Evolutionary conservation across 495 filamentous ascomycete genomes (phyloP).

Genomic region (Podospora australis): DNA sequence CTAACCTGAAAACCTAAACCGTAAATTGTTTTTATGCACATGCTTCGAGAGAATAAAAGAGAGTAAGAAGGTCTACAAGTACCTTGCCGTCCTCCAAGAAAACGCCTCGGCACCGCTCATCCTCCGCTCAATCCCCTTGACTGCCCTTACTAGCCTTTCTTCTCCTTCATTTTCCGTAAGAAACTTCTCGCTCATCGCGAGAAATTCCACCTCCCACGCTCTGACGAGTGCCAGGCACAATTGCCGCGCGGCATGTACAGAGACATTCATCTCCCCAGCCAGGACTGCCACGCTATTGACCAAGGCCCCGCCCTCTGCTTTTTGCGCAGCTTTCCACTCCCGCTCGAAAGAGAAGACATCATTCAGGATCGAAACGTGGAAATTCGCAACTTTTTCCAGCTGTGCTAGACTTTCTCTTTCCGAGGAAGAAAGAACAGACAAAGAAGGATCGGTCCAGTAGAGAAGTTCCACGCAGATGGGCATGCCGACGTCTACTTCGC

Average conservation of each 20-base stretch:
- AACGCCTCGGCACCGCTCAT: constrained; percentile 15
- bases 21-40: too few relatives aligned
- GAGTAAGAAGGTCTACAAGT: too few relatives aligned
- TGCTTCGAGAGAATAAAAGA: too few relatives aligned
- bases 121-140: constrained; percentile 14
- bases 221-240: constrained; percentile 14
- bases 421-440: neutral
- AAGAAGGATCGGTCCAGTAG: constrained; percentile 11
- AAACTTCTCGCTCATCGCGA: constrained; percentile 3
- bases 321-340: constrained; percentile 10
- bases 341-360: constrained; percentile 16
- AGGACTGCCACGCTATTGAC: constrained; percentile 14
- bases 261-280: constrained; percentile 8
- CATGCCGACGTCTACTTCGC: constrained; percentile 15
- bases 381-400: constrained; percentile 11
- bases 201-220: constrained; percentile 16
- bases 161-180: neutral
- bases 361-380: constrained; percentile 16
- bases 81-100: constrained; percentile 16
- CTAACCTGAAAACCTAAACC: too few relatives aligned
- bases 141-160: constrained; percentile 6
- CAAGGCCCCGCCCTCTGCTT: constrained; percentile 8
- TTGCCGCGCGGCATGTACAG: constrained; percentile 6
- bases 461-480: constrained; percentile 12
- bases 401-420: constrained; percentile 3